Conservation (phyloP, 805 yeast genomes). For the Candida insectalens region DNA sequence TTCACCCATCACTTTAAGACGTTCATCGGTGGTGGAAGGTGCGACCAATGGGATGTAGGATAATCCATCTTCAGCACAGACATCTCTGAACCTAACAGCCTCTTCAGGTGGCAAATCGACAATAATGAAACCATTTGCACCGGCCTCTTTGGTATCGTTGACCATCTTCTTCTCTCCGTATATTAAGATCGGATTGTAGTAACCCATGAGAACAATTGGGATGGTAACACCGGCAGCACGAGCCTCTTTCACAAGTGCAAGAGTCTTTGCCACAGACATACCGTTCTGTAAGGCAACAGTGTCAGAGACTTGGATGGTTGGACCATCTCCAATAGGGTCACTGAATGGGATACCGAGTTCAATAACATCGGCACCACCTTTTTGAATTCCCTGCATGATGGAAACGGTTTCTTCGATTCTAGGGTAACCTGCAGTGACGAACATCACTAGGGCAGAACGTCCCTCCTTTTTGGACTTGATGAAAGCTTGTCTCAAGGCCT, state of each 20-base stretch:
- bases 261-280: conserved; percentile 55
- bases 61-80: conserved; percentile 57
- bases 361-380: conserved; percentile 90
- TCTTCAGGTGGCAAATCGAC: conserved; percentile 98
- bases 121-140: conserved; percentile 90
- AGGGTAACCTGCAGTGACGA: conserved; percentile 93
- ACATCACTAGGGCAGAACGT: conserved; percentile 85
- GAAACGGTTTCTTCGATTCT: conserved; percentile 81
- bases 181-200: conserved; percentile 85
- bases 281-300: conserved; percentile 77
- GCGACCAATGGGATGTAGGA: conserved; percentile 92
- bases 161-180: conserved; percentile 85
- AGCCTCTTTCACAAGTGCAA: conserved; percentile 67
- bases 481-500: conserved; percentile 26
- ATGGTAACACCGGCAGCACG: conserved; percentile 76
- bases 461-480: conserved; percentile 25
- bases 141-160: conserved; percentile 70
- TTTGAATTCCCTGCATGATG: conserved; percentile 78
- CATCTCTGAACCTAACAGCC: conserved; percentile 75
- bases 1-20: conserved; percentile 65
- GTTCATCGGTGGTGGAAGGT: conserved; percentile 89
- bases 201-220: conserved; percentile 94
- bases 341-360: conserved; percentile 96
- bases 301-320: conserved; percentile 89
- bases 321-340: conserved; percentile 99